Evolutionary conservation across 768 basidiomycete genomes (phyloP).

Genomic region (Tephrocybe sp.): DNA sequence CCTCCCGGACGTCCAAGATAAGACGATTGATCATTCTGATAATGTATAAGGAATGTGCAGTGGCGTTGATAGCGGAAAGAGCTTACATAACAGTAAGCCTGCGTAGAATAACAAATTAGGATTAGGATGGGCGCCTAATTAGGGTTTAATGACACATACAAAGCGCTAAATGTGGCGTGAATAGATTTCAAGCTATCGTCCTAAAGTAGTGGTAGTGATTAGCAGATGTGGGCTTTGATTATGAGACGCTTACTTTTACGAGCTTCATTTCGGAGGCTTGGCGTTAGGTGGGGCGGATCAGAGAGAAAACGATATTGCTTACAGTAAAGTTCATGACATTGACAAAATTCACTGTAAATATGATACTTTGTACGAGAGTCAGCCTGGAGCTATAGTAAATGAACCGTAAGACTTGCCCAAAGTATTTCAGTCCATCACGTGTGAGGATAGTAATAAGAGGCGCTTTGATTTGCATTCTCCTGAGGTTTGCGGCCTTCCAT

Average conservation of each 20-base stretch:
- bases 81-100: conserved; percentile 4
- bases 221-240: neutral
- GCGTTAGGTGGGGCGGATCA: neutral
- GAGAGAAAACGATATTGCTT: neutral
- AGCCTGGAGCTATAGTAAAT: neutral
- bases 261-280: neutral
- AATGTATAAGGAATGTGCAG: neutral
- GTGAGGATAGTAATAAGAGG: conserved; percentile 14
- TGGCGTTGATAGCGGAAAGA: neutral
- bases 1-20: conserved; percentile 15
- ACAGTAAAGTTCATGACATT: conserved; percentile 17
- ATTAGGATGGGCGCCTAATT: too few species aligned
- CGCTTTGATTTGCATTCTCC: conserved; percentile 8
- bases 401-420: conserved; percentile 3
- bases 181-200: conserved; percentile 4
- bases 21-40: conserved; percentile 15
- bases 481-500: conserved; percentile 14
- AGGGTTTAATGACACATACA: conserved; percentile 8
- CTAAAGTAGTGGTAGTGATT: neutral
- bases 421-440: conserved; percentile 15
- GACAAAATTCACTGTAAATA: conserved; percentile 12
- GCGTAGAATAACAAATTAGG: neutral
- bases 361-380: conserved; percentile 2
- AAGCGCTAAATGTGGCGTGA: conserved; percentile 13
- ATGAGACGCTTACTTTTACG: conserved; percentile 2